Evolutionary conservation across 495 filamentous ascomycete genomes (phyloP).

Genomic region (Penicillium mononematosum): DNA sequence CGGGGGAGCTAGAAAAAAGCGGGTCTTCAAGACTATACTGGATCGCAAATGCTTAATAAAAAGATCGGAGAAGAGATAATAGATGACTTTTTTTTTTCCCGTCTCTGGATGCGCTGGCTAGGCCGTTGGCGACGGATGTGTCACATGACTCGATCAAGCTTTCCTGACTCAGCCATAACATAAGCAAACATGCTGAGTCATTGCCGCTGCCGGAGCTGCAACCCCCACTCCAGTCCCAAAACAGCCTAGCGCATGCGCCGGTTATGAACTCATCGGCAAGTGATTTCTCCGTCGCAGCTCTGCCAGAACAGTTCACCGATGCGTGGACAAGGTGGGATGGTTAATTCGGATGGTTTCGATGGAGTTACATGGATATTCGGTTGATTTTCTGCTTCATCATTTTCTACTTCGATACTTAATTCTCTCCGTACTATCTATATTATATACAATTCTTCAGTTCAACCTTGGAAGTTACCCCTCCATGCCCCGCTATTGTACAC

Average conservation of each 20-base stretch:
- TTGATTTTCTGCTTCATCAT: not conserved
- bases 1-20: no score
- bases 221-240: conserved; percentile 32
- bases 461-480: conserved; percentile 29
- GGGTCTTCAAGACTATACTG: not conserved
- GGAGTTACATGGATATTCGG: not conserved
- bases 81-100: not conserved
- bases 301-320: conserved; percentile 36
- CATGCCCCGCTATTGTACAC: conserved; percentile 36
- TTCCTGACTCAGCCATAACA: conserved; percentile 4
- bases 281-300: conserved; percentile 28
- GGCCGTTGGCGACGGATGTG: not conserved
- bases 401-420: no score
- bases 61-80: not conserved
- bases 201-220: not conserved
- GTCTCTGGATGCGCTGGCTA: not conserved
- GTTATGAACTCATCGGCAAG: conserved; percentile 22
- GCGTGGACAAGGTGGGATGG: conserved; percentile 15
- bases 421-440: not conserved
- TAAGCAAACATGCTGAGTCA: conserved; percentile 9
- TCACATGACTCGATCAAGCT: conserved; percentile 10
- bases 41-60: not conserved
- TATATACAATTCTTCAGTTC: not conserved
- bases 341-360: conserved; percentile 1
- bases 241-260: conserved; percentile 17